Base-by-base conservation (phyloP, 345 rosid species). In the Eutrema yunnanense region DNA sequence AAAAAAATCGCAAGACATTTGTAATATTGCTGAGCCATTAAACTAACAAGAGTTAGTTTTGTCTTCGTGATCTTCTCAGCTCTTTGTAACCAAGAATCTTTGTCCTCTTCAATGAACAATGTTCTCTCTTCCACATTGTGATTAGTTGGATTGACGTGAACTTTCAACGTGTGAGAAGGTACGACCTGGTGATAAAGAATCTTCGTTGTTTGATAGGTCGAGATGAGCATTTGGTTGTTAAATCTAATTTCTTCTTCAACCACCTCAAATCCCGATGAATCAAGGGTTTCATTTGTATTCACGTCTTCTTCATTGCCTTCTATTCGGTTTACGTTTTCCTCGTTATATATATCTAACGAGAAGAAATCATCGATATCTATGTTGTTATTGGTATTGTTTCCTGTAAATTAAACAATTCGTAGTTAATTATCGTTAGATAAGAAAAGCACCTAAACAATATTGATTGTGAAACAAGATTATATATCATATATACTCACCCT, bases 111-210 rank as follows among this genome's bases (percentile, higher is more conserved):
- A 54, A 69, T 73, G 48, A 70, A 62, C 47, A 71, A 33, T 50
- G 72, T 71, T 27, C 69, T 77, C 19, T 71, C 80, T 65, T 71
- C 69, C 36, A 56, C 79, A 59, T 33, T 65, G 6, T 77, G 72
- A 37, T 30, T 49, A 19, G 19, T n/a, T 32, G 81, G 85, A 76
- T 86, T 86, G 30, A 84, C 80, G 38, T 88, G 95, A 74, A 94
- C 90, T 81, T 85, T 83, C 19, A 94, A 75, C 2, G 86, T 85
- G 52, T 89, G 90, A 10, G 96, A 91, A 26, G 99, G 99, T 53
- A 86, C 83, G 56, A 85, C 76, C 69, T 84, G 95, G 81, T 94
- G 97, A 65, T 89, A 89, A 74, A 87, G 81, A 11, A 96, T 89
- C 53, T 86, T 80, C 2, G 99, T 87, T 43, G 58, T 91, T 78